Evolutionary conservation across 805 yeast species (phyloP).

Genomic region (Candida jianshihensis): DNA sequence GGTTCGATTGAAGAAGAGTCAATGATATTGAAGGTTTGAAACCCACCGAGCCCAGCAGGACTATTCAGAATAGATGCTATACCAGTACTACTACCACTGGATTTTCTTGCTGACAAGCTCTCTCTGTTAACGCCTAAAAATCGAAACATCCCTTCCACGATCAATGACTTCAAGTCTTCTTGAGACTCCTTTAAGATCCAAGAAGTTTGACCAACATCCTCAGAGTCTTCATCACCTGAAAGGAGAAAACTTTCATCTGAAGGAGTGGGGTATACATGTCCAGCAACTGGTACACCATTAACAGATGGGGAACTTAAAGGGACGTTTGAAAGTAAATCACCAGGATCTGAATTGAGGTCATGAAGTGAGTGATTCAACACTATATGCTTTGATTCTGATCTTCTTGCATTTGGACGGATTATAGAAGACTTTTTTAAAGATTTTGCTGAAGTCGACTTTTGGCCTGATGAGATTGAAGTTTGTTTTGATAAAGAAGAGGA

Average conservation of each 20-base stretch:
- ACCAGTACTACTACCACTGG: slow-evolving; percentile 18
- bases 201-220: slow-evolving; percentile 54
- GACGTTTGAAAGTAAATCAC: slow-evolving; percentile 77
- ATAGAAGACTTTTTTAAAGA: neutral
- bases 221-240: slow-evolving; percentile 55
- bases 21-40: slow-evolving; percentile 5
- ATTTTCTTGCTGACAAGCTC: slow-evolving; percentile 20
- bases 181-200: neutral
- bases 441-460: neutral
- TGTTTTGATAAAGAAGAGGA: too few species aligned
- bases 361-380: slow-evolving; percentile 40
- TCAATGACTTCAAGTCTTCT: slow-evolving; percentile 41
- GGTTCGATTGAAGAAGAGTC: neutral
- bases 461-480: neutral
- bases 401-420: slow-evolving; percentile 6
- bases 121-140: slow-evolving; percentile 55
- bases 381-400: slow-evolving; percentile 37
- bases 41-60: slow-evolving; percentile 13
- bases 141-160: slow-evolving; percentile 65
- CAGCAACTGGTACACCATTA: neutral
- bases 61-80: slow-evolving; percentile 10
- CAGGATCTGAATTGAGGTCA: slow-evolving; percentile 58
- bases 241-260: neutral
- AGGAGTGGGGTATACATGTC: neutral
- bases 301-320: slow-evolving; percentile 45